Evolutionary conservation across 805 yeast species (phyloP).

Genomic region (Cyberlindnera mycetangii): DNA sequence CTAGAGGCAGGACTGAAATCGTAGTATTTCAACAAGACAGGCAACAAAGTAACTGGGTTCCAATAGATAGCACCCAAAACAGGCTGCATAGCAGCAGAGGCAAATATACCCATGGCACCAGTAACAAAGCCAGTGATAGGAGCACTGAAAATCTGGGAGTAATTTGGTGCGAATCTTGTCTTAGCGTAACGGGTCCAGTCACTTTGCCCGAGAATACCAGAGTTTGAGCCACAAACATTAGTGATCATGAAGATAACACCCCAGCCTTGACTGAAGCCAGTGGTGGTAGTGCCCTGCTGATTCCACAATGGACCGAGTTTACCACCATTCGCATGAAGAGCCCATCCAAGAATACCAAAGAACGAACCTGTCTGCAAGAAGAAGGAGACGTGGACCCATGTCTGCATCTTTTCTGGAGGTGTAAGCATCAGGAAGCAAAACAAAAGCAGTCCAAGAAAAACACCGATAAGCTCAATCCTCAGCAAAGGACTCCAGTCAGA

Average conservation of each 20-base stretch:
- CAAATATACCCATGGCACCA: constrained; percentile 31
- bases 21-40: constrained; percentile 17
- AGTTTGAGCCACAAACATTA: constrained; percentile 24
- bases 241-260: constrained; percentile 27
- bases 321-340: constrained; percentile 29
- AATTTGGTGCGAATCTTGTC: constrained; percentile 23
- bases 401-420: constrained; percentile 32
- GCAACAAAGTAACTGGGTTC: constrained; percentile 29
- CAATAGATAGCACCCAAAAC: constrained; percentile 29
- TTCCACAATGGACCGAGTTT: constrained; percentile 24
- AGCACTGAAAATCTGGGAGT: constrained; percentile 28
- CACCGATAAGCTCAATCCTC: constrained; percentile 24
- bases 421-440: constrained; percentile 35
- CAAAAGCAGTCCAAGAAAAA: constrained; percentile 38
- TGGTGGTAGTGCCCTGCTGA: constrained; percentile 14
- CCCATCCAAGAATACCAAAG: constrained; percentile 31
- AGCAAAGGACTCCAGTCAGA: constrained; percentile 15
- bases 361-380: constrained; percentile 29
- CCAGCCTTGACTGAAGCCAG: constrained; percentile 30
- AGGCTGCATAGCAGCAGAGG: constrained; percentile 31
- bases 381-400: constrained; percentile 26
- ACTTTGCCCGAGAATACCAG: constrained; percentile 33
- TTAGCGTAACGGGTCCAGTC: constrained; percentile 34
- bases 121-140: constrained; percentile 30
- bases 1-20: constrained; percentile 27